Evolutionary conservation across 164 flowering plant genomes (phyloP).

Genomic region (Piper betle): DNA sequence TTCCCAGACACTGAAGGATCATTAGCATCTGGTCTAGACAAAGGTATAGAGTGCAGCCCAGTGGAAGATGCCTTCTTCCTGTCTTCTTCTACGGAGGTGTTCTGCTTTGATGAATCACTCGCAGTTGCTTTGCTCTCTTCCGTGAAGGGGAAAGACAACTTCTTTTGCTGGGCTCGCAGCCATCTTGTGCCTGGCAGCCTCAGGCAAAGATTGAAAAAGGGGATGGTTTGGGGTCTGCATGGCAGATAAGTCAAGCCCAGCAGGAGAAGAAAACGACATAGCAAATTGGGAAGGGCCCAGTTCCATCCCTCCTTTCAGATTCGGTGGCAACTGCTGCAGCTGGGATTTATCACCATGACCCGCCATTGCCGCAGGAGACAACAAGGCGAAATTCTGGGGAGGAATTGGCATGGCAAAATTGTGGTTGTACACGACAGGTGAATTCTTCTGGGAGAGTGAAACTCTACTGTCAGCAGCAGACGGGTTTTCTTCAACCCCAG

Average conservation of each 20-base stretch:
- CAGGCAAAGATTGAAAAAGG: constrained; percentile 55
- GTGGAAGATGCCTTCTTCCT: constrained; percentile 24
- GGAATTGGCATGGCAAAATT: constrained; percentile 50
- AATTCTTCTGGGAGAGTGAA: constrained; percentile 35
- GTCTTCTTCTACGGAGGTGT: constrained; percentile 32
- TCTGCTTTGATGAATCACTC: constrained; percentile 19
- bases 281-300: constrained; percentile 59
- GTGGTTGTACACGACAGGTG: constrained; percentile 30
- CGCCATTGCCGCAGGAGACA: constrained; percentile 35
- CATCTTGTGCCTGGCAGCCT: constrained; percentile 56
- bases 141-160: constrained; percentile 18
- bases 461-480: constrained; percentile 59
- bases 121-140: constrained; percentile 36
- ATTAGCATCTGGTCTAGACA: constrained; percentile 49
- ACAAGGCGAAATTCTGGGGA: constrained; percentile 53
- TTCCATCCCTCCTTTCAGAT: constrained; percentile 47
- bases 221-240: constrained; percentile 49
- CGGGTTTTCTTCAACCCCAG: constrained; percentile 57
- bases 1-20: constrained; percentile 29
- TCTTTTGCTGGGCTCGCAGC: constrained; percentile 50
- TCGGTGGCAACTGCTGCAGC: constrained; percentile 27
- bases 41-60: constrained; percentile 48
- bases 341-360: constrained; percentile 28
- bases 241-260: constrained; percentile 60
- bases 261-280: constrained; percentile 57